Evolutionary conservation across 495 filamentous ascomycete species (phyloP).

Genomic region (Aspergillus baeticus): DNA sequence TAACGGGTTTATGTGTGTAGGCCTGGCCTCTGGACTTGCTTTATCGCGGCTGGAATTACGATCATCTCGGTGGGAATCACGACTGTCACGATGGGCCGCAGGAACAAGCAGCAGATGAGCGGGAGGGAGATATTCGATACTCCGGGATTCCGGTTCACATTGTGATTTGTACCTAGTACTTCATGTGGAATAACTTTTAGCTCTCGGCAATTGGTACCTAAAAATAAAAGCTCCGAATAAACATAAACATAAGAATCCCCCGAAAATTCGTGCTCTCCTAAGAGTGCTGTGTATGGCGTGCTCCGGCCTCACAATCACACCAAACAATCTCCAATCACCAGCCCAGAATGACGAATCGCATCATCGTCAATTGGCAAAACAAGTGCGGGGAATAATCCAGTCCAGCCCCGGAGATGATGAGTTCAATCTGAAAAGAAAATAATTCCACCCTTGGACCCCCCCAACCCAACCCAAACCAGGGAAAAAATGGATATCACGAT

Average conservation of each 20-base stretch:
- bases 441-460: neutral
- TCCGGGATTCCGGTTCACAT: slow-evolving; percentile 10
- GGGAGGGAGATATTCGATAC: slow-evolving; percentile 3
- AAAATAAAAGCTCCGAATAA: no score
- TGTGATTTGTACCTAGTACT: no score
- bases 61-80: slow-evolving; percentile 5
- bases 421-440: no score
- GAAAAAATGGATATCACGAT: no score
- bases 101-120: slow-evolving; percentile 1
- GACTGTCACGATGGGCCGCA: slow-evolving; percentile 3
- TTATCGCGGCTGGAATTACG: slow-evolving; percentile 7
- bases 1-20: neutral
- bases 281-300: slow-evolving; percentile 7
- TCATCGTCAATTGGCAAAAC: neutral
- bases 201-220: no score
- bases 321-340: slow-evolving; percentile 2
- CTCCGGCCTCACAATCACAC: slow-evolving; percentile 5
- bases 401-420: no score
- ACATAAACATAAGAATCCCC: no score
- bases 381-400: slow-evolving; percentile 9
- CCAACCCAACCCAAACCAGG: neutral
- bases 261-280: no score
- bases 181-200: no score
- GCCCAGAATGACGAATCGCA: neutral
- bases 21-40: slow-evolving; percentile 13